Base-by-base conservation (phyloP, 495 filamentous ascomycete genomes). In the Bacidia rubella region DNA sequence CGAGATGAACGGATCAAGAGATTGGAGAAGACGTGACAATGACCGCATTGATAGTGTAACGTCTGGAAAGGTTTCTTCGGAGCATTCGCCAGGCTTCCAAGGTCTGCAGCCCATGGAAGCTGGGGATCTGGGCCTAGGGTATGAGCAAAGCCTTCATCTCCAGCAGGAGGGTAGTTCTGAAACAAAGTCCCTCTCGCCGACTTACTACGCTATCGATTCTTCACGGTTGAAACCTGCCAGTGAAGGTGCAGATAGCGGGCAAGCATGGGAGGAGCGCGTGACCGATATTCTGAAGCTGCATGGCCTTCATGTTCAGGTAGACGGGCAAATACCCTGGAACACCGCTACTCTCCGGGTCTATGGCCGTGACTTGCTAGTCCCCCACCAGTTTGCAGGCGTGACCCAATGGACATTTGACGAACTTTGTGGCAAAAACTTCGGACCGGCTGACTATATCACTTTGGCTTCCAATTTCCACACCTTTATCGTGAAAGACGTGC, bases 371-470 rank as follows among this genome's bases (percentile, higher is more conserved):
- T 60, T 86, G 12, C 56, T 57, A 26, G 66, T 86, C 38, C 74
- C 78, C 10, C 65, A 65, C 7, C 68, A 74, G 21, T 60, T 70
- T 44, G 53, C 62, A 15, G 75, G 77, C 17, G 60, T 73, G 11
- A 68, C 76, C 2, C 61, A 64, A 29, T 83, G 78, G 76, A 69
- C 72, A 23, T 86, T 86, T 55, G 40, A 59, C 25, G 72, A 80
- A 26, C 73, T 87, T 5, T 83, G 80, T 47, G 56, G 60, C 26
- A 63, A 65, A 4, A 63, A 65, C 5, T 73, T 85, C 22, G 83
- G 82, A 0, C 79, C 81, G 29, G 82, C 83, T 20, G 83, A 87
- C 66, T 86, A 85, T 65, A 79, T 84, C 49, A 80, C 78, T 7
- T 68, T 86, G 51, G 80, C 83, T 1, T 83, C 79, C 1, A 80